These are phyloP conservation scores for Candida vartiovaarae DNA, from an alignment of 805 yeast genomes.

Conservation along the genomic window DNA sequence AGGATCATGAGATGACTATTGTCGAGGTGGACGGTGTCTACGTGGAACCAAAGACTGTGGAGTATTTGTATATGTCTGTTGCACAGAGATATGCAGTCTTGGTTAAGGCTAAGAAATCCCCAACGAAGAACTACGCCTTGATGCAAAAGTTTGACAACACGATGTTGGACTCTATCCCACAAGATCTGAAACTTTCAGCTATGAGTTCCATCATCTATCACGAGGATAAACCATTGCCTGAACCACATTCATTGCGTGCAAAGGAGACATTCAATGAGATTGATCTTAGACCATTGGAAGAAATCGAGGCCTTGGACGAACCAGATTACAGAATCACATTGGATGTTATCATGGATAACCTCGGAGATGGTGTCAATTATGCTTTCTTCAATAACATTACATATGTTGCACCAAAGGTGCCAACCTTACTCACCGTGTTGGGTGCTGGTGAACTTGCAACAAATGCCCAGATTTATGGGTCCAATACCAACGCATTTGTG, in stretches of 20 bases:
- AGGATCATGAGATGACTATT: constrained; percentile 63
- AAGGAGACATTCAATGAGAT: constrained; percentile 27
- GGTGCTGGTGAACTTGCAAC: constrained; percentile 51
- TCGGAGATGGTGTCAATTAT: constrained; percentile 69
- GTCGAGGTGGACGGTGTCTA: constrained; percentile 73
- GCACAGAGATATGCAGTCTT: constrained; percentile 79
- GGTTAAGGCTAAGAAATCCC: constrained; percentile 43
- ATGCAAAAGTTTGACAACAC: constrained; percentile 54
- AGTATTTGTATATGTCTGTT: constrained; percentile 57
- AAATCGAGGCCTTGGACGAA: constrained; percentile 39
- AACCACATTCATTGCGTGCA: constrained; percentile 13
- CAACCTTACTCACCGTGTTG: constrained; percentile 58
- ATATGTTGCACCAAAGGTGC: constrained; percentile 61
- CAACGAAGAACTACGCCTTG: constrained; percentile 47
- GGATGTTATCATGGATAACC: constrained; percentile 56
- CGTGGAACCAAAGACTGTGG: constrained; percentile 49
- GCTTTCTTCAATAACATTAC: constrained; percentile 70
- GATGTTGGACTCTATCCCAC: constrained; percentile 68
- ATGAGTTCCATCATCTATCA: constrained; percentile 53
- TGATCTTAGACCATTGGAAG: constrained; percentile 36
- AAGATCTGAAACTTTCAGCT: constrained; percentile 44
- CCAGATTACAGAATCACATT: constrained; percentile 57
- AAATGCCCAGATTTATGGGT: constrained; percentile 62
- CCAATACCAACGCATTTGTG: constrained; percentile 25
- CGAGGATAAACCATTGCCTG: constrained; percentile 24